These are phyloP conservation scores for Lachnellula willkommii DNA, from an alignment of 2,329 filamentous ascomycete species.

Conservation along the genomic window DNA sequence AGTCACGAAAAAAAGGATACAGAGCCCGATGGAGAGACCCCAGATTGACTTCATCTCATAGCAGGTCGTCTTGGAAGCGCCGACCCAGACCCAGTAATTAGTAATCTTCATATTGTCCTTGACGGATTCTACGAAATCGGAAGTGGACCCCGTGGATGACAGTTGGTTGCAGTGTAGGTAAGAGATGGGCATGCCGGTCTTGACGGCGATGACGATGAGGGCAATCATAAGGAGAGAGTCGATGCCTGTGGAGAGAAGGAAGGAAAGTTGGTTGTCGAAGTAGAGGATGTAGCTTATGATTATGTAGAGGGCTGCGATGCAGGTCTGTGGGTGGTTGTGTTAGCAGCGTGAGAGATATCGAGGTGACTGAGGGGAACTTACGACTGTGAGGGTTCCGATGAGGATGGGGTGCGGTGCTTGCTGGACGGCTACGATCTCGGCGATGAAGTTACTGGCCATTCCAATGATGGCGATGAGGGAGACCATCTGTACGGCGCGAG, in stretches of 20 bases:
- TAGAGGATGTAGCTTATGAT: constrained; percentile 78
- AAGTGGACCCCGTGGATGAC: constrained; percentile 38
- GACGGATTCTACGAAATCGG: constrained; percentile 40
- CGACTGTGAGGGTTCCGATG: constrained; percentile 72
- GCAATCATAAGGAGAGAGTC: constrained; percentile 70
- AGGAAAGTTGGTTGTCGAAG: constrained; percentile 68
- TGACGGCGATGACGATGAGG: constrained; percentile 69
- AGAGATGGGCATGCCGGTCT: constrained; percentile 74
- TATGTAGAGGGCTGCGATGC: constrained; percentile 73
- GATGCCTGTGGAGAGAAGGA: constrained; percentile 60
- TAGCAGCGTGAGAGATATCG: constrained; percentile 8
- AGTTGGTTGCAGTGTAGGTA: constrained; percentile 65
- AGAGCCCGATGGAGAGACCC: constrained; percentile 77
- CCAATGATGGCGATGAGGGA: constrained; percentile 74
- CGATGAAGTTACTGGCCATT: constrained; percentile 76
- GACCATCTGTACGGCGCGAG: constrained; percentile 65
- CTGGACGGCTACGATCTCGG: constrained; percentile 62
- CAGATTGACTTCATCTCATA: constrained; percentile 82
- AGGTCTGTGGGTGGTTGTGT: constrained; percentile 50
- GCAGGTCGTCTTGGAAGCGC: constrained; percentile 59
- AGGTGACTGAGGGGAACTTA: constrained; percentile 44
- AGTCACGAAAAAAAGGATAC: constrained; percentile 63
- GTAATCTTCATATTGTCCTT: constrained; percentile 39
- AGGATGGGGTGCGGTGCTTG: constrained; percentile 66
- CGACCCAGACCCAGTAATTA: constrained; percentile 45